Evolutionary conservation across 768 basidiomycete species (phyloP).

Genomic region (Leccinum ochraceum): DNA sequence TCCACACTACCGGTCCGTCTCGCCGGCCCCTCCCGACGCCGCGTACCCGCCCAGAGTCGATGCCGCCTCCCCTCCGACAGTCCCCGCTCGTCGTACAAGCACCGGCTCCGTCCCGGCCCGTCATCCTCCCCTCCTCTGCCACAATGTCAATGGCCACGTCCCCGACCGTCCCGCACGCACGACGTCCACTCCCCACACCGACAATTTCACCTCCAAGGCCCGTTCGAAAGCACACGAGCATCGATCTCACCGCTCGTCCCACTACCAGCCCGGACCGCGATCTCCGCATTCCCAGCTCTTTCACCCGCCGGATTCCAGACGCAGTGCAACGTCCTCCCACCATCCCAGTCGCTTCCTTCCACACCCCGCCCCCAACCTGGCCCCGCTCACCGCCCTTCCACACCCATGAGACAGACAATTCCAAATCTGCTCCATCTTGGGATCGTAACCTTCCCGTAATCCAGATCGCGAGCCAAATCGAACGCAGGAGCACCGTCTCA

Average conservation of each 20-base stretch:
- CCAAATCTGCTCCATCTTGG: constrained; percentile 45
- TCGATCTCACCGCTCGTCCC: constrained; percentile 26
- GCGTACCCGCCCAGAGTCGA: constrained; percentile 28
- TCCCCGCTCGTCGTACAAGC: constrained; percentile 28
- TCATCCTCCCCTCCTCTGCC: constrained; percentile 27
- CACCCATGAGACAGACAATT: constrained; percentile 9
- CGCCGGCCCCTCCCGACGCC: constrained; percentile 33
- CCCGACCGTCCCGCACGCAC: constrained; percentile 17
- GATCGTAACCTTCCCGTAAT: constrained; percentile 37
- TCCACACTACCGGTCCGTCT: constrained; percentile 22
- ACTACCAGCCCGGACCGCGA: constrained; percentile 17
- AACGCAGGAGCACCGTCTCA: constrained; percentile 32
- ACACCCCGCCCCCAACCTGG: constrained; percentile 17
- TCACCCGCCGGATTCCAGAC: constrained; percentile 24
- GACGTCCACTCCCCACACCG: constrained; percentile 28
- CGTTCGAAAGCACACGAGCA: constrained; percentile 21
- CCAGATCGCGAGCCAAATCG: constrained; percentile 16
- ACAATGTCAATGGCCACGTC: constrained; percentile 15
- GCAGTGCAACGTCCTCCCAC: background rate
- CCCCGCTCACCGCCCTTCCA: constrained; percentile 10
- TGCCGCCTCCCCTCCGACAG: constrained; percentile 23
- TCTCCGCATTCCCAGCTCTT: constrained; percentile 24
- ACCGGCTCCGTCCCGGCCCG: constrained; percentile 34
- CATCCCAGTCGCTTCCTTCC: background rate
- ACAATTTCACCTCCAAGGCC: constrained; percentile 1